Conservation (phyloP, 495 filamentous ascomycete species). For the Neurospora discreta region DNA sequence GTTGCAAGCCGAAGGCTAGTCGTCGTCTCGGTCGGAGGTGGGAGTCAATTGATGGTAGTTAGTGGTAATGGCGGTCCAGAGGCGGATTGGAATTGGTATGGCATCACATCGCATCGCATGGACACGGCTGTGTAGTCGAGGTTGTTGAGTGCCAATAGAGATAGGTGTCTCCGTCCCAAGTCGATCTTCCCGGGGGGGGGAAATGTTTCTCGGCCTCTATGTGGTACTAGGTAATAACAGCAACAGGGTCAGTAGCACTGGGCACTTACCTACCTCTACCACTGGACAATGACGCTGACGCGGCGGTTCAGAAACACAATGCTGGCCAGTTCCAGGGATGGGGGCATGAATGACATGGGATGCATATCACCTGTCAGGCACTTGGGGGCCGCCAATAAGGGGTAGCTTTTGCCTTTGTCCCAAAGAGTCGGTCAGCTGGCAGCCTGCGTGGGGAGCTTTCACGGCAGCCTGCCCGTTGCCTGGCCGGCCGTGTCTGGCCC, state of each 20-base stretch:
- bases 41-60: neutral
- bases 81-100: conserved; percentile 2
- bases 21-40: neutral
- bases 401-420: neutral
- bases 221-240: neutral
- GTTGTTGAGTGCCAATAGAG: neutral
- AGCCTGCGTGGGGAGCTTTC: neutral
- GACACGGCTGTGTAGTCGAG: conserved; percentile 1
- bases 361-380: neutral
- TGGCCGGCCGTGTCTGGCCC: neutral
- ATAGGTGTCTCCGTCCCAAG: neutral
- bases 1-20: neutral
- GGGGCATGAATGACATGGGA: neutral
- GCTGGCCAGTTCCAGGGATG: neutral
- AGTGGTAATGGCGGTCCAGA: conserved; percentile 7
- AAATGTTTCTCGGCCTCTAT: neutral
- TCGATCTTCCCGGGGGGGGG: neutral
- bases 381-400: neutral
- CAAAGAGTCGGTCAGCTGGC: neutral
- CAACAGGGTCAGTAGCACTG: neutral
- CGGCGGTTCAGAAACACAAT: neutral
- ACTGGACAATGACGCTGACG: conserved; percentile 6
- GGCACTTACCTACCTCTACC: neutral
- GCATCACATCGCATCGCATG: conserved; percentile 24
- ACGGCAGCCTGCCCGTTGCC: too few relatives aligned